Evolutionary conservation across 331 rosid species (phyloP).

Genomic region (Dryas integrifolia): DNA sequence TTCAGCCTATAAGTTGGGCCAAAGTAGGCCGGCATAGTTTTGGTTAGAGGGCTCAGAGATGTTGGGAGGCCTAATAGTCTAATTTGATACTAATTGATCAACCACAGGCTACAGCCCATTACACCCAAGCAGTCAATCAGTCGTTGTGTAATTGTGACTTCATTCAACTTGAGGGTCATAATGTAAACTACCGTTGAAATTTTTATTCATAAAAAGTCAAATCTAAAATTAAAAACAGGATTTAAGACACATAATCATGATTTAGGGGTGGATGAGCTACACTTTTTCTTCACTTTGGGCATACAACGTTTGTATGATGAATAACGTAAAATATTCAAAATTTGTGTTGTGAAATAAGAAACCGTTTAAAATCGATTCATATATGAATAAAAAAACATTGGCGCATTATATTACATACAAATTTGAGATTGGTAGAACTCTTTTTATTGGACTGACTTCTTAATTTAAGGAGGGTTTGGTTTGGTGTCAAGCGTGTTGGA

Average conservation of each 20-base stretch:
- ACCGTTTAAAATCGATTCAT: no score
- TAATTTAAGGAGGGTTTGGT: slow-evolving; percentile 7
- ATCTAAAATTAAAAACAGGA: background rate
- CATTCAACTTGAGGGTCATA: background rate
- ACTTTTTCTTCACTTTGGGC: no score
- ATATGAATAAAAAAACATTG: no score
- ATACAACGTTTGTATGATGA: no score
- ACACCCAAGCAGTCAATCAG: no score
- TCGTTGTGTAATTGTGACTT: background rate
- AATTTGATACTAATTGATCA: background rate
- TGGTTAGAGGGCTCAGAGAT: background rate
- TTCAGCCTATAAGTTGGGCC: background rate
- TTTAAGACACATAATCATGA: no score
- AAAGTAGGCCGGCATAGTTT: background rate
- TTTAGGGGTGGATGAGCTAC: no score
- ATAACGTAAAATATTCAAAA: no score
- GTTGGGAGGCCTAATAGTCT: background rate
- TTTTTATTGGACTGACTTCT: background rate
- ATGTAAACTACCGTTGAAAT: slow-evolving; percentile 19
- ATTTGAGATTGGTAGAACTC: no score
- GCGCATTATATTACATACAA: no score
- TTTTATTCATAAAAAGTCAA: background rate
- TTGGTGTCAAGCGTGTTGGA: background rate
- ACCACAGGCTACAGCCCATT: no score
- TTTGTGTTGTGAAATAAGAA: no score